A percentile compares a stretch with the other conserved stretches of the same genome.
phyloP scores from a whole-genome alignment of 2,329 filamentous ascomycete species.

The Chaetomiaceae sp. region DNA sequence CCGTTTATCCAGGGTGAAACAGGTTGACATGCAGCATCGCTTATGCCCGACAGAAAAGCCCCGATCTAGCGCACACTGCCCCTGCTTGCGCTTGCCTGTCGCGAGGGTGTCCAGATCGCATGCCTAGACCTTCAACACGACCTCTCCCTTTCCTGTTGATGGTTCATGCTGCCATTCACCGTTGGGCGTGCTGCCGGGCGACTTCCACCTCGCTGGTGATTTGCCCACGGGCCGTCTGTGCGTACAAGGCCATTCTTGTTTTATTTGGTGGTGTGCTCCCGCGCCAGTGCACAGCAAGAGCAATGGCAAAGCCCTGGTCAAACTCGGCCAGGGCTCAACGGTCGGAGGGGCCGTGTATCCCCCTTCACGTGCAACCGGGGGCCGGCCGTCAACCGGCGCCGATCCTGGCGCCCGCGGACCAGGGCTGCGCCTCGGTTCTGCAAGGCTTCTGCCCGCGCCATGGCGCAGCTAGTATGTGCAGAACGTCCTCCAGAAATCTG shows the following conservation, averaged over 20 bases:
- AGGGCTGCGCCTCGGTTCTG: slow-evolving; percentile 16
- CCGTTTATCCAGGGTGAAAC: slow-evolving; percentile 28
- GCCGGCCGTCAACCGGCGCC: slow-evolving; percentile 3
- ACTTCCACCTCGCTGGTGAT: no score
- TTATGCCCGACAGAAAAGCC: slow-evolving; percentile 24
- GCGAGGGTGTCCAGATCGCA: neutral
- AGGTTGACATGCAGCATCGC: slow-evolving; percentile 25
- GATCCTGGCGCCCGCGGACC: neutral
- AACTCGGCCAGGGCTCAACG: neutral
- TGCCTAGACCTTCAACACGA: neutral
- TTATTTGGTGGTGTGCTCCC: no score
- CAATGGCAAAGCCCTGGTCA: neutral
- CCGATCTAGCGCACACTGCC: slow-evolving; percentile 8
- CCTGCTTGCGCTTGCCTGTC: neutral
- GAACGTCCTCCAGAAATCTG: no score
- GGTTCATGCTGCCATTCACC: neutral
- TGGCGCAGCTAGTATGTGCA: no score
- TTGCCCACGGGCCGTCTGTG: no score
- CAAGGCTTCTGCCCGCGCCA: no score
- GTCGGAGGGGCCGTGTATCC: neutral
- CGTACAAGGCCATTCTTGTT: no score
- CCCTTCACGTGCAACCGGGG: slow-evolving; percentile 20
- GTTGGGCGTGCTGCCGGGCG: no score
- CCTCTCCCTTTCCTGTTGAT: neutral
- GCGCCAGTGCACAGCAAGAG: no score